A percentile compares a stretch with the other conserved stretches of the same genome.
phyloP scores from a whole-genome alignment of 768 basidiomycete species.

The Naganishia friedmannii region DNA sequence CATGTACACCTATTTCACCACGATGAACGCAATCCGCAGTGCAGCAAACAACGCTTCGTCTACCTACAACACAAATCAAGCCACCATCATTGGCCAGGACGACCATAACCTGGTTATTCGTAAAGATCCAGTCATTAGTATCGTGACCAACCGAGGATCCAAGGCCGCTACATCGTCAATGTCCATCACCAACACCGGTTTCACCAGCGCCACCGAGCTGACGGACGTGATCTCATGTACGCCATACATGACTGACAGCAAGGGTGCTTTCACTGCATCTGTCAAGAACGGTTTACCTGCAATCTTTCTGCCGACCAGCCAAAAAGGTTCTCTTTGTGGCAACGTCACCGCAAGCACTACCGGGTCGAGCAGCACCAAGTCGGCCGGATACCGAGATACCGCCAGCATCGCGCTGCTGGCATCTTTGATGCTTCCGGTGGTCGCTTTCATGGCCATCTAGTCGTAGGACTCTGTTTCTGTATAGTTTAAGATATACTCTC shows the following conservation, averaged over 20 bases:
- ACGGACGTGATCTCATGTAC: slow-evolving; percentile 45
- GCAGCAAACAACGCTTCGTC: slow-evolving; percentile 42
- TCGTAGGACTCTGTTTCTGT: background rate
- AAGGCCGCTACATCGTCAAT: slow-evolving; percentile 33
- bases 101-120: slow-evolving; percentile 41
- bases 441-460: slow-evolving; percentile 1
- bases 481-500: background rate
- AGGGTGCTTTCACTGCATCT: slow-evolving; percentile 40
- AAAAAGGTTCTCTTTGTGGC: slow-evolving; percentile 34
- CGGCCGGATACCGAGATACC: slow-evolving; percentile 18
- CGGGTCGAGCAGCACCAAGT: slow-evolving; percentile 1
- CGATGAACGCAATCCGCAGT: slow-evolving; percentile 42
- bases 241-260: slow-evolving; percentile 38
- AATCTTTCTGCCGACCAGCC: slow-evolving; percentile 39
- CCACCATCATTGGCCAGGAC: slow-evolving; percentile 36
- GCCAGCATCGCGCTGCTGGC: background rate
- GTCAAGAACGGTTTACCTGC: slow-evolving; percentile 41
- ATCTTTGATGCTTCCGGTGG: background rate
- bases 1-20: slow-evolving; percentile 47
- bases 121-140: slow-evolving; percentile 44
- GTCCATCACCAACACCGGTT: slow-evolving; percentile 38
- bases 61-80: slow-evolving; percentile 47
- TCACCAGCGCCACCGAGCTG: slow-evolving; percentile 35
- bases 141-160: slow-evolving; percentile 45
- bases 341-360: slow-evolving; percentile 2